These are phyloP conservation scores for Penicillium sp. DNA, from an alignment of 2,329 filamentous ascomycete species.

Conservation along the genomic window DNA sequence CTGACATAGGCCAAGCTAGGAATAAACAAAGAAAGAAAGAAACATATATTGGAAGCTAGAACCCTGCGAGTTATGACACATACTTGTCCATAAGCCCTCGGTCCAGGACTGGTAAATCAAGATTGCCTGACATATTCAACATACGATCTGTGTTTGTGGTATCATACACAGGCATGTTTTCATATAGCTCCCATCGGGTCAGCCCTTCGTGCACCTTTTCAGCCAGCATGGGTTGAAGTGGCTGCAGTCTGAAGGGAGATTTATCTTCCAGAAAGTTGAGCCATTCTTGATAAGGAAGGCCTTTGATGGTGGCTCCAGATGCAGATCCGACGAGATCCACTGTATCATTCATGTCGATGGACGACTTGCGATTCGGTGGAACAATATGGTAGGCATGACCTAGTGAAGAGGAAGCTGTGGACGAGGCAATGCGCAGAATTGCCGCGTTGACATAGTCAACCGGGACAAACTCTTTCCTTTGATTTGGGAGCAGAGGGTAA, in stretches of 20 bases:
- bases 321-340: not conserved
- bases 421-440: slow-evolving; percentile 24
- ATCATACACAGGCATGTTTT: slow-evolving; percentile 27
- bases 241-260: not conserved
- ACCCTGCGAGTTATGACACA: too few relatives aligned
- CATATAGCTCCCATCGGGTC: slow-evolving; percentile 28
- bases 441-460: slow-evolving; percentile 25
- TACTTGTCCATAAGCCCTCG: too few relatives aligned
- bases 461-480: slow-evolving; percentile 28
- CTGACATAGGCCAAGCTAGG: too few relatives aligned
- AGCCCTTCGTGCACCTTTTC: slow-evolving; percentile 22
- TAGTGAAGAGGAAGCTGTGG: not conserved
- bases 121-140: too few relatives aligned
- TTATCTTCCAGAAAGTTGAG: too few relatives aligned
- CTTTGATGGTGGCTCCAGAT: too few relatives aligned
- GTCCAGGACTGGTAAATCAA: too few relatives aligned
- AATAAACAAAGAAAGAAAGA: too few relatives aligned
- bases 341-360: not conserved
- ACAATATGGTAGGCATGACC: not conserved
- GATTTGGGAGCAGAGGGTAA: slow-evolving; percentile 25
- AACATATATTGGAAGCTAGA: too few relatives aligned
- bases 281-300: too few relatives aligned
- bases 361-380: not conserved
- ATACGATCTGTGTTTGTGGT: slow-evolving; percentile 4
- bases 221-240: slow-evolving; percentile 23